Evolutionary conservation across 495 filamentous ascomycete species (phyloP).

Genomic region (Podospora didyma): DNA sequence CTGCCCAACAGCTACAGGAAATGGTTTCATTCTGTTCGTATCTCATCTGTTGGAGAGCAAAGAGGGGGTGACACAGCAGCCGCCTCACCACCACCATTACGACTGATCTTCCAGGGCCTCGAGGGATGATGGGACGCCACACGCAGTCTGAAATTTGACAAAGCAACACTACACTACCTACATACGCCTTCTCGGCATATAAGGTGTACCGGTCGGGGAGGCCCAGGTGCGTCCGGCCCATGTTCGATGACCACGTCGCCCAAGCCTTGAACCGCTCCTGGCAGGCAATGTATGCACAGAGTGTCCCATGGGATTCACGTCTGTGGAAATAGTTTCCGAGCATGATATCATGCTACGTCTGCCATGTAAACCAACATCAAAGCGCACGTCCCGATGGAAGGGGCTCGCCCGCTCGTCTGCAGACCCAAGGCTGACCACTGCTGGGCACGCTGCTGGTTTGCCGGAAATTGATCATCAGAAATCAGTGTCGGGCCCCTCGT

Average conservation of each 20-base stretch:
- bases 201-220: background rate
- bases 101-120: background rate
- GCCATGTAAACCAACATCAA: background rate
- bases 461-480: background rate
- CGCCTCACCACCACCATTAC: background rate
- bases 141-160: background rate
- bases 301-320: background rate
- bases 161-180: background rate
- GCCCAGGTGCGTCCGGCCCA: constrained; percentile 2
- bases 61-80: constrained; percentile 5
- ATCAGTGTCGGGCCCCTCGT: background rate
- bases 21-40: background rate
- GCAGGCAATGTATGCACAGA: background rate
- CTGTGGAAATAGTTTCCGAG: background rate
- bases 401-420: background rate
- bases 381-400: background rate
- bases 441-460: background rate
- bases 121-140: background rate
- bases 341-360: constrained; percentile 11
- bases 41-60: background rate
- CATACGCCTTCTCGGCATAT: background rate
- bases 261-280: background rate
- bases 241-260: constrained; percentile 4
- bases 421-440: background rate
- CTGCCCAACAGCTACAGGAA: constrained; percentile 20